Evolutionary conservation across 352 stramenopile genomes (phyloP).

Genomic region (Pythium brachiatum): DNA sequence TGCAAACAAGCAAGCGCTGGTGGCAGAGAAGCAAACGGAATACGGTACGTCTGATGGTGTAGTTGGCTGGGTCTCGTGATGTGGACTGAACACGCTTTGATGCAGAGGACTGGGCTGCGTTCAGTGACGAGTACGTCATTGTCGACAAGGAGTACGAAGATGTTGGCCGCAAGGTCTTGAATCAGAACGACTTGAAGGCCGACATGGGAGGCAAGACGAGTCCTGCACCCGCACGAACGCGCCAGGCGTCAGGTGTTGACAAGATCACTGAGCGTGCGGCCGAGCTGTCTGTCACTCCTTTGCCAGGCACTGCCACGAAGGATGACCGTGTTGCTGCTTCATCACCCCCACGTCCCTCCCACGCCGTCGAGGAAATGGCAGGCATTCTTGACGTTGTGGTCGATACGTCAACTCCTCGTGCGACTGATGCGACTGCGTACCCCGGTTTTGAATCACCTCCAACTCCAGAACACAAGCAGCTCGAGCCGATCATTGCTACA

Average conservation of each 20-base stretch:
- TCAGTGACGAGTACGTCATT: conserved; percentile 82
- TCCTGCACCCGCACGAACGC: conserved; percentile 2
- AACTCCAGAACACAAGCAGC: background rate
- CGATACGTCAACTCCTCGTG: conserved; percentile 27
- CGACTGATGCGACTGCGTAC: background rate
- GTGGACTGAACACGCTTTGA: background rate
- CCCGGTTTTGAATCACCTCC: conserved; percentile 15
- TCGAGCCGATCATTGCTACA: background rate
- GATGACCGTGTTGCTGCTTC: conserved; percentile 22
- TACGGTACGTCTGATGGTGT: conserved; percentile 37
- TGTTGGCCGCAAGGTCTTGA: conserved; percentile 63
- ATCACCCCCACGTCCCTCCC: conserved; percentile 1
- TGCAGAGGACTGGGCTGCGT: conserved; percentile 63
- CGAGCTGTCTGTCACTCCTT: conserved; percentile 19
- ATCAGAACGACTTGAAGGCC: conserved; percentile 30
- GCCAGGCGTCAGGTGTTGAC: conserved; percentile 1
- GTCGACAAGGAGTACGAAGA: conserved; percentile 83
- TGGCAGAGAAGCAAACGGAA: conserved; percentile 62
- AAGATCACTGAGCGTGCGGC: conserved; percentile 16
- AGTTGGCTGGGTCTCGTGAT: background rate
- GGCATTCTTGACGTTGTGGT: conserved; percentile 29
- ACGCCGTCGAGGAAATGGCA: conserved; percentile 1
- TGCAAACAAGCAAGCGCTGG: conserved; percentile 56
- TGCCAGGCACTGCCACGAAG: conserved; percentile 12
- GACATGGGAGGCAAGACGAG: conserved; percentile 13